Evolutionary conservation across 2,329 filamentous ascomycete species (phyloP).

Genomic region (Paecilomyces formosus): DNA sequence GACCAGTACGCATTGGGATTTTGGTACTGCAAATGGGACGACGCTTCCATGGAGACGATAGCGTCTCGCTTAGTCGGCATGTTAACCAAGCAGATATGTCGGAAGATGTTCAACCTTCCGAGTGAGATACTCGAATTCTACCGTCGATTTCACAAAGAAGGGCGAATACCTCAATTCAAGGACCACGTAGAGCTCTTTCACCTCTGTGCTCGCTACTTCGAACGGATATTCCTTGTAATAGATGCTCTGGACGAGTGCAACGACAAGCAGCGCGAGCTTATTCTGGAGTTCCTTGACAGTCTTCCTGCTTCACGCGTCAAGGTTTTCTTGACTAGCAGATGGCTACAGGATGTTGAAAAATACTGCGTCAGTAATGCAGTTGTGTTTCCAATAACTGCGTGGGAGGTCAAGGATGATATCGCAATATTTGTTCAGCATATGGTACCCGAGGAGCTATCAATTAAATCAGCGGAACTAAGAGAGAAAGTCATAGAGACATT

Average conservation of each 20-base stretch:
- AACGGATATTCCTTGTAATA: neutral
- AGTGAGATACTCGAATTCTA: neutral
- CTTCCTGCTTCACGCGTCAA: neutral
- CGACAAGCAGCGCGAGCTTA: slow-evolving; percentile 1
- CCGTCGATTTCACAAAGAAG: slow-evolving; percentile 1
- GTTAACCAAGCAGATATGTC: slow-evolving; percentile 6
- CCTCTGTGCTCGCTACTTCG: slow-evolving; percentile 3
- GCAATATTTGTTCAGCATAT: slow-evolving; percentile 1
- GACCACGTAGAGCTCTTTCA: slow-evolving; percentile 1
- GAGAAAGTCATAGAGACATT: slow-evolving; percentile 1
- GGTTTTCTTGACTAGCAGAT: slow-evolving; percentile 3
- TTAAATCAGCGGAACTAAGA: neutral
- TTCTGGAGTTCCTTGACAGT: neutral
- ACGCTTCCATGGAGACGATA: neutral
- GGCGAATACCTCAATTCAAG: slow-evolving; percentile 1
- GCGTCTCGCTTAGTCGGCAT: slow-evolving; percentile 2
- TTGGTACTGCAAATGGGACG: slow-evolving; percentile 6
- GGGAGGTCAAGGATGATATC: neutral
- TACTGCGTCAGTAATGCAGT: neutral
- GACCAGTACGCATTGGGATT: slow-evolving; percentile 1
- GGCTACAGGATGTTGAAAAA: slow-evolving; percentile 3
- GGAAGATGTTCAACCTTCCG: slow-evolving; percentile 1
- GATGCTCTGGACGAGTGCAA: slow-evolving; percentile 6
- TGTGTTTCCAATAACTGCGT: neutral
- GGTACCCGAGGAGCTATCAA: slow-evolving; percentile 2